Evolutionary conservation across 805 yeast species (phyloP), one percentile per base, ranked within the genome.

Genomic region (Kluyveromyces wickerhamii): DNA sequence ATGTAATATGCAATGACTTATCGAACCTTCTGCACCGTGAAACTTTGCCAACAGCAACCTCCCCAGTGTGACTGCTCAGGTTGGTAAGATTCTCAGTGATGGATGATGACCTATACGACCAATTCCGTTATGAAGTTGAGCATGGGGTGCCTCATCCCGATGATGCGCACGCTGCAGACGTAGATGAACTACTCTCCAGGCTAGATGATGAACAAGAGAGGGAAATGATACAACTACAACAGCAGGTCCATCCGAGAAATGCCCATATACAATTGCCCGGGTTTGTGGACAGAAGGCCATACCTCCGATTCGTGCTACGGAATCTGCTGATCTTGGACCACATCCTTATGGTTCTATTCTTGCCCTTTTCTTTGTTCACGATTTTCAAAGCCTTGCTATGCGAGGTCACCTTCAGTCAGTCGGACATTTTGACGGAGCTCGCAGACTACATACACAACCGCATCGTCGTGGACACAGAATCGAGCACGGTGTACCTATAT

Each of bases 321-420:
- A 47, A 51, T 21, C 32, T 57, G 14, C 34, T 57, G 15, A 34
- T 53, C 3, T 28, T 57, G 15, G 61, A 57, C 38, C 51, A 54
- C 29, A 37, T 50, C 11, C 37, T 57, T 8, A 42, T 54, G 34
- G 35, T 51, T 7, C 16, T 57, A 8, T 41, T 56, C 12, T 47
- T 57, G 41, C 62, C 62, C 20, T 48, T 57, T 35, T 49, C 60
- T 10, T 33, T 51, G 3, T 57, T 55, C 44, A 57, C 52, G 34
- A 35, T 56, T 3, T 29, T 58, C 14, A 48, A 48, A 21, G 42
- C 52, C 21, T 49, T 55, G 8, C 50, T 56, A 23, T 46, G 48
- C 29, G 42, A 48, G 9, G 49, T 59, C 27, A 55, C 62, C 6
- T 47, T 50, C 20, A 42, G 52, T 1, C 49, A 55, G 12, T 37